Conservation (phyloP, 2,329 filamentous ascomycete genomes). For the Mariannaea elegans region DNA sequence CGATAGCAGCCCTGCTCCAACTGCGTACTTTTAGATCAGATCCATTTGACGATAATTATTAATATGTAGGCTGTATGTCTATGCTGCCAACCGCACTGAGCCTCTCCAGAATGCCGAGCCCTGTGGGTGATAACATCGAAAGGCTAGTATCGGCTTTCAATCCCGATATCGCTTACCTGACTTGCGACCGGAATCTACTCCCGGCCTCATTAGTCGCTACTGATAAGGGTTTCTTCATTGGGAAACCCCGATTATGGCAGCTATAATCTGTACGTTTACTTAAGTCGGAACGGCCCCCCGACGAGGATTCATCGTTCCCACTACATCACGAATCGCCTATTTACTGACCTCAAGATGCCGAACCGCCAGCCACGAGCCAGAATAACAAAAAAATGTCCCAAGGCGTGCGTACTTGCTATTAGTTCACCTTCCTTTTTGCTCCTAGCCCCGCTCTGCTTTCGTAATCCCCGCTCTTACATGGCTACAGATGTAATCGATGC, state of each 20-base stretch:
- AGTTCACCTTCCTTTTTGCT: background rate
- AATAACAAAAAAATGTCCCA: constrained; percentile 36
- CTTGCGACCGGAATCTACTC: background rate
- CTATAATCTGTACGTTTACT: constrained; percentile 11
- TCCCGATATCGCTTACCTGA: background rate
- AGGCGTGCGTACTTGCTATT: constrained; percentile 27
- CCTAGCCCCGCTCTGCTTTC: background rate
- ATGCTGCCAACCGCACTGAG: no score
- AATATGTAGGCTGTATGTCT: no score
- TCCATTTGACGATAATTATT: no score
- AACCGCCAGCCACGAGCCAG: constrained; percentile 22
- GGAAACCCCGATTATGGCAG: constrained; percentile 20
- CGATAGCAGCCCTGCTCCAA: no score
- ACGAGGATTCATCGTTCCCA: constrained; percentile 4
- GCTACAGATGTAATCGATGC: constrained; percentile 35
- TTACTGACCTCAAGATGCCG: constrained; percentile 20
- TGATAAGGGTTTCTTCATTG: constrained; percentile 19
- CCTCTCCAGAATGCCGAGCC: no score
- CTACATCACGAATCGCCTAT: background rate
- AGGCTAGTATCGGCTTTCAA: background rate
- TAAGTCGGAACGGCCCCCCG: constrained; percentile 36
- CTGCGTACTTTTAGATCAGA: no score
- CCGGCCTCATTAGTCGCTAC: constrained; percentile 9
- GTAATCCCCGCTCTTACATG: background rate
- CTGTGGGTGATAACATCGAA: background rate